phyloP scores from a whole-genome alignment of 2,329 filamentous ascomycete genomes.

The Neopestalotiopsis sp. region DNA sequence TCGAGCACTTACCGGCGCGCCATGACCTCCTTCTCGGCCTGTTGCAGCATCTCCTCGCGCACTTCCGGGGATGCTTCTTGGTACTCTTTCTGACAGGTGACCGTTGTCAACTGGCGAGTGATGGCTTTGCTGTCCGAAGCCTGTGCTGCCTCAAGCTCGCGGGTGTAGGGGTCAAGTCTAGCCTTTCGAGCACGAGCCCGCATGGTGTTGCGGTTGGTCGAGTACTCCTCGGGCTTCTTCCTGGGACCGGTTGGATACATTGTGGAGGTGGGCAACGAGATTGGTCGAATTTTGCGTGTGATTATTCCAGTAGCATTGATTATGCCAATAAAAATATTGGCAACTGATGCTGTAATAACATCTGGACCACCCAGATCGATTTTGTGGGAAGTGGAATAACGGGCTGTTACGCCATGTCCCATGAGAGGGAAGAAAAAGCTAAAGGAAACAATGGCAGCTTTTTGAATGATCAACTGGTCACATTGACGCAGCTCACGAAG shows the following conservation, averaged over 20 bases:
- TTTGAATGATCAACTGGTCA: no score
- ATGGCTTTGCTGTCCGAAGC: conserved; percentile 29
- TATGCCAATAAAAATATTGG: not conserved
- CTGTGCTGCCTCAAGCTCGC: conserved; percentile 25
- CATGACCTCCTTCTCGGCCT: conserved; percentile 24
- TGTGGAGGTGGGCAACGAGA: not conserved
- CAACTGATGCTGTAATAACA: no score
- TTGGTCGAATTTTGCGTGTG: not conserved
- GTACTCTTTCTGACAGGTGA: conserved; percentile 18
- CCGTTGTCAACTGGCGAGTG: conserved; percentile 22
- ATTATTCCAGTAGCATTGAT: not conserved
- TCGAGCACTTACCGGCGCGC: conserved; percentile 20
- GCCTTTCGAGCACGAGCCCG: conserved; percentile 28
- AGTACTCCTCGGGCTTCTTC: conserved; percentile 27
- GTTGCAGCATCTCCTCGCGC: conserved; percentile 20
- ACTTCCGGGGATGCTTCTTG: conserved; percentile 17
- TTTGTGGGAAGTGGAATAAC: no score
- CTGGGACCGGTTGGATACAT: not conserved
- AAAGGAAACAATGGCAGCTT: no score
- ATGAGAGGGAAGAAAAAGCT: no score
- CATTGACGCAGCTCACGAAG: no score
- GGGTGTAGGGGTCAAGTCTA: conserved; percentile 20
- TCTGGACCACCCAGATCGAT: no score
- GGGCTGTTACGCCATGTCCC: no score
- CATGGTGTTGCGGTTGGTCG: conserved; percentile 30